Base-by-base conservation (phyloP, 2,329 filamentous ascomycete genomes). In the Fusarium luffae region DNA sequence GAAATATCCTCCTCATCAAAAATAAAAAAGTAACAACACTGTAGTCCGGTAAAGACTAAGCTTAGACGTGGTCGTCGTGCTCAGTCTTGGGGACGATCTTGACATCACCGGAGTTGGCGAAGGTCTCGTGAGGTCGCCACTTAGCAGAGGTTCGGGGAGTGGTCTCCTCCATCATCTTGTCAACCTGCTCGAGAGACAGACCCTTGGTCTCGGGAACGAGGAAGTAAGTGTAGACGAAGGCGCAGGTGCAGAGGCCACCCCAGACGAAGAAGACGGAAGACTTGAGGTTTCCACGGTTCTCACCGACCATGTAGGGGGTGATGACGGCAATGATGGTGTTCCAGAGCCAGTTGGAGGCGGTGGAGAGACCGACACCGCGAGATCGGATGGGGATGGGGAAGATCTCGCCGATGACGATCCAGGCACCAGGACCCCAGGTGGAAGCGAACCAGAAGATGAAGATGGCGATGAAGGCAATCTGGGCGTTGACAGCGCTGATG, bases 401-500 rank as follows among this genome's bases (percentile, higher is more conserved):
- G 81, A 96, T 92, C 84, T 97, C 93, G 78, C 93, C 93, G 76
- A 96, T 94, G 73, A 97, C 87, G 56, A 91, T 88, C 92, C 91
- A 94, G 55, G 92, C 87, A 51, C 89, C 91, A 9, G 93, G 93
- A 55, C 93, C 93, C 93, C 93, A 97, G 69, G 93, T 97, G 62
- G 88, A 90, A 64, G 93, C 93, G 79, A 97, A 97, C 86, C 91
- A 95, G 87, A 93, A 94, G 85, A 97, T 94, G 86, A 94, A 96
- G 84, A 97, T 90, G 83, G 90, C 92, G 77, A 96, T 96, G 84
- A 97, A 96, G 66, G 92, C 89, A 71, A 97, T 93, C 85, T 94
- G 90, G 51, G 91, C 68, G 57, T 71, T 71, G 56, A 71, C 68
- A 34, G 89, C 90, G 4, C 82, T 70, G 65, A 85, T 81, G 79